Evolutionary conservation across 768 basidiomycete genomes (phyloP).

Genomic region (Tephrocybe rancida): DNA sequence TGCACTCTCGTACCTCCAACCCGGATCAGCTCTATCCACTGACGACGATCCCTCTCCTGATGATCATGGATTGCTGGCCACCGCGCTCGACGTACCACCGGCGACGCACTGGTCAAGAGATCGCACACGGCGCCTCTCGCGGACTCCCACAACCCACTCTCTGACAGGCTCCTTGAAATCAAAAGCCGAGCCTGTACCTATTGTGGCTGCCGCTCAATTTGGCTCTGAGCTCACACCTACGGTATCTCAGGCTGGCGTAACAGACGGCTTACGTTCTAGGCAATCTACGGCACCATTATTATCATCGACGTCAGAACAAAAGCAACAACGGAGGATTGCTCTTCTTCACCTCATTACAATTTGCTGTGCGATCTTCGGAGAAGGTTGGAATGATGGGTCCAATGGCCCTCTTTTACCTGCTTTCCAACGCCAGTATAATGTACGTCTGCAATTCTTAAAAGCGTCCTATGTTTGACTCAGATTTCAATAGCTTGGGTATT

Average conservation of each 20-base stretch:
- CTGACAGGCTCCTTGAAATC: neutral
- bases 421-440: constrained; percentile 27
- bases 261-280: neutral
- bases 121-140: constrained; percentile 9
- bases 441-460: constrained; percentile 10
- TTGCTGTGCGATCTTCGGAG: constrained; percentile 45
- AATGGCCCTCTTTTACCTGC: constrained; percentile 27
- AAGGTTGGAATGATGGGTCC: constrained; percentile 35
- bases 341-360: constrained; percentile 40
- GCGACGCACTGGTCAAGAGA: constrained; percentile 8
- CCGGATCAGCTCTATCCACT: neutral
- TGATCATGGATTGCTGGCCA: neutral
- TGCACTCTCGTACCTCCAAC: constrained; percentile 4
- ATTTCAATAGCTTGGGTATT: constrained; percentile 39
- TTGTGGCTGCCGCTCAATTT: neutral
- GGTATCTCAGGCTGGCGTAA: neutral
- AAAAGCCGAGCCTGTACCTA: neutral
- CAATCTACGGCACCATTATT: neutral
- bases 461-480: neutral
- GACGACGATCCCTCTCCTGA: neutral
- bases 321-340: constrained; percentile 3
- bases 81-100: constrained; percentile 1
- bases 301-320: constrained; percentile 1
- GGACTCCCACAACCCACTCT: neutral
- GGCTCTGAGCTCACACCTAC: neutral